Conservation (phyloP, 179 eudicot species). For the Beta lomatogona region DNA sequence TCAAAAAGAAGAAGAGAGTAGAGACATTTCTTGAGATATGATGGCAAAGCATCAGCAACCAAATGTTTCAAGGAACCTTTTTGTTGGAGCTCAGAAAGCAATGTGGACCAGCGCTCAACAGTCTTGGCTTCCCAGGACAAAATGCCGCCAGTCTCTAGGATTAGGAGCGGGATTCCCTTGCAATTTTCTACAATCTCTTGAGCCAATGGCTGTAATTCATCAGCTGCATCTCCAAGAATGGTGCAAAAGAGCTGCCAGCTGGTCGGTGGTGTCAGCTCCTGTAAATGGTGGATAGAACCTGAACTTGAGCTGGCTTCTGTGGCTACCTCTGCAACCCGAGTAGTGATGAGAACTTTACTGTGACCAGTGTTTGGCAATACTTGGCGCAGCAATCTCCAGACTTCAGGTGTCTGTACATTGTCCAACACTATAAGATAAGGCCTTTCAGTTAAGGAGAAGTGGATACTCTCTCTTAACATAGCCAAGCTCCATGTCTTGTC, state of each 20-base stretch:
- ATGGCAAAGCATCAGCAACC: neutral
- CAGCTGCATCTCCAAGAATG: neutral
- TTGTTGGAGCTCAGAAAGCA: neutral
- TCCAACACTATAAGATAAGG: neutral
- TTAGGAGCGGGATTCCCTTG: neutral
- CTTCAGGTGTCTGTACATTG: neutral
- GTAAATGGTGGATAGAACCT: neutral
- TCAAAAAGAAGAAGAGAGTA: neutral
- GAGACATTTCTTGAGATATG: neutral
- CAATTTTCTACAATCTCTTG: neutral
- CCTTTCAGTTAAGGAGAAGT: neutral
- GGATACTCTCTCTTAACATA: neutral
- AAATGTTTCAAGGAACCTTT: neutral
- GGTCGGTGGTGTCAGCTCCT: neutral
- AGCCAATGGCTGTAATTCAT: neutral
- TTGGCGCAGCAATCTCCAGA: neutral
- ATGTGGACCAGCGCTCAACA: neutral
- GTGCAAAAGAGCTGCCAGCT: neutral
- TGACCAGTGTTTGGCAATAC: neutral
- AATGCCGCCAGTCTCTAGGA: neutral
- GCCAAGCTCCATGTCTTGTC: neutral
- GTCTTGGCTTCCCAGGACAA: neutral
- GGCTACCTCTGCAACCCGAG: neutral
- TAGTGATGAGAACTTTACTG: neutral
- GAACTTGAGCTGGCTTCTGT: neutral